Conservation (phyloP, 495 filamentous ascomycete species). For the Amniculicola lignicola region DNA sequence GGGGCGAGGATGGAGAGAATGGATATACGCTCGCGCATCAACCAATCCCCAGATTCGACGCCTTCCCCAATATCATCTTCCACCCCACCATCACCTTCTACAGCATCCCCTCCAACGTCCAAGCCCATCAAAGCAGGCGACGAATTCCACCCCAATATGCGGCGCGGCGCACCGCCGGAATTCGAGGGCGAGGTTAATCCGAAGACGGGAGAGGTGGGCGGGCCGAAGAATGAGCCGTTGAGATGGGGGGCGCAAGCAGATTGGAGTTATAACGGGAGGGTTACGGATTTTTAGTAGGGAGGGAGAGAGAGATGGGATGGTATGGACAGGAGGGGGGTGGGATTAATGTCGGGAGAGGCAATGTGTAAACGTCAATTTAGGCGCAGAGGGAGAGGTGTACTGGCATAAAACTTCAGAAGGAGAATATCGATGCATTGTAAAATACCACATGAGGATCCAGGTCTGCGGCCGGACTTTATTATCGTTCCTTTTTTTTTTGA, state of each 20-base stretch:
- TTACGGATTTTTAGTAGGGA: conserved; percentile 77
- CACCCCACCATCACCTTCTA: neutral
- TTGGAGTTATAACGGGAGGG: conserved; percentile 94
- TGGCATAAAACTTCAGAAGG: no score
- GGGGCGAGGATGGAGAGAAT: no score
- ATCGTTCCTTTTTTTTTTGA: no score
- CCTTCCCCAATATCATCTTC: neutral
- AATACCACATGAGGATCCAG: no score
- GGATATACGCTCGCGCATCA: conserved; percentile 32
- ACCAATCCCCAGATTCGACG: conserved; percentile 40
- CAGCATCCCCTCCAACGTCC: neutral
- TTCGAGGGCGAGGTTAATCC: conserved; percentile 93
- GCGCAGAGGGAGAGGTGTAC: no score
- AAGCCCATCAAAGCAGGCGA: conserved; percentile 49
- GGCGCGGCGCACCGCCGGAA: conserved; percentile 75
- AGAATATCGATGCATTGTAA: no score
- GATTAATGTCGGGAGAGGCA: no score
- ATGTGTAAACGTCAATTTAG: no score
- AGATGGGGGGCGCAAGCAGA: conserved; percentile 79
- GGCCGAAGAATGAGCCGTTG: conserved; percentile 95
- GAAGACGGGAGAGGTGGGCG: conserved; percentile 92
- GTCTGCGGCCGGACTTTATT: no score
- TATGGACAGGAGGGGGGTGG: neutral
- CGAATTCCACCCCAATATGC: conserved; percentile 67
- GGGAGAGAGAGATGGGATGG: neutral